Percentiles rank a stretch among this genome's conserved stretches.
These are phyloP conservation scores for Fusarium xylarioides DNA, from an alignment of 2,329 filamentous ascomycete genomes.

Conservation along the genomic window DNA sequence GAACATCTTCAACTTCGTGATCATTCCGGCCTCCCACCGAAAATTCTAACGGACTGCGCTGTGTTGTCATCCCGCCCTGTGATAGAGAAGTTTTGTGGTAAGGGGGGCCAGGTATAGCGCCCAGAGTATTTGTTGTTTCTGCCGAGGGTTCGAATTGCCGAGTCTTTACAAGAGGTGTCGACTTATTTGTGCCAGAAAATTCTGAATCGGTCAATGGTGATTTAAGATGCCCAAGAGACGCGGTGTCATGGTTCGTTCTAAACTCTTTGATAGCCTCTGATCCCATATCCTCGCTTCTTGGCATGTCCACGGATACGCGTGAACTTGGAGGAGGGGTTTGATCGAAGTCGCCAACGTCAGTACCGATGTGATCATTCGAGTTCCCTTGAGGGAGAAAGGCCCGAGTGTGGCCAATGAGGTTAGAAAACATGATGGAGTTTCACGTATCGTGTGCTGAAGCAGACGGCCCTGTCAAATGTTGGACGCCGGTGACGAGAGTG, in stretches of 20 bases:
- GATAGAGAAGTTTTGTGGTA: not conserved
- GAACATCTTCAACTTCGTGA: not conserved
- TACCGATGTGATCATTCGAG: constrained; percentile 21
- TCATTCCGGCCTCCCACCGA: not conserved
- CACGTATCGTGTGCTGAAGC: not conserved
- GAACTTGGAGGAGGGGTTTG: constrained; percentile 46
- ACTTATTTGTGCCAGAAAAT: constrained; percentile 33
- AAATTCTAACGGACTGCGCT: not conserved
- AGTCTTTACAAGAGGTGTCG: constrained; percentile 33
- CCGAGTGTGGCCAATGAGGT: constrained; percentile 36
- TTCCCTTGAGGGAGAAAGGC: constrained; percentile 30
- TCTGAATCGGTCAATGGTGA: constrained; percentile 22
- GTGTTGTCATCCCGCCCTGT: not conserved
- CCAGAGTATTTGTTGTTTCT: not conserved
- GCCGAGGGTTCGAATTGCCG: not conserved
- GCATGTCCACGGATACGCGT: constrained; percentile 40
- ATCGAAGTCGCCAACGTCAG: constrained; percentile 45
- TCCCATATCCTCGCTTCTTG: constrained; percentile 21
- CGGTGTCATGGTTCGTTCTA: constrained; percentile 4
- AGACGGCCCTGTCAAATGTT: not conserved
- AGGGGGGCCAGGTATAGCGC: not conserved
- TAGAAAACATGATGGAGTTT: constrained; percentile 34
- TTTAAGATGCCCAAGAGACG: constrained; percentile 40
- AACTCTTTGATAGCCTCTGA: not conserved
- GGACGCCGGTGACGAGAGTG: not conserved